Evolutionary conservation across 2,329 filamentous ascomycete genomes (phyloP), one percentile per base, ranked within the genome.

Genomic region (Stenocarpella maydis): DNA sequence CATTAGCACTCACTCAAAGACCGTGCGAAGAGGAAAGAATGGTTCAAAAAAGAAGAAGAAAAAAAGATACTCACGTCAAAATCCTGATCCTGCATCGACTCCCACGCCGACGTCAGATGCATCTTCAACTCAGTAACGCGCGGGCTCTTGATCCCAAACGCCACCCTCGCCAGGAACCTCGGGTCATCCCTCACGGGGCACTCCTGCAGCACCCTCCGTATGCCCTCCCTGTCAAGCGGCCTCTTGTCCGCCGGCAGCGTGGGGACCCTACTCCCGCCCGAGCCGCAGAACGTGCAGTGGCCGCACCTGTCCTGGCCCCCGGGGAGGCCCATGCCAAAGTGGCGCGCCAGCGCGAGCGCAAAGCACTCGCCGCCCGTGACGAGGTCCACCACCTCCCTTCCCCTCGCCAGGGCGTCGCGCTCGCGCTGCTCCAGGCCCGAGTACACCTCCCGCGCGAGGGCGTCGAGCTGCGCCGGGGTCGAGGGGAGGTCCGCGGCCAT

Each of bases 121-220:
- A 90, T 72, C 74, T 84, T 86, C 65, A 88, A 75, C 45, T 79
- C 76, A 6, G 77, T 81, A 0, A 88, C 81, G 1, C 87, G 78
- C 0, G 88, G 89, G 72, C 87, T 90, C 53, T 80, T 81, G 74
- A 91, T 90, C 0, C 89, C 89, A 74, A 90, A 91, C 0, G 88
- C 88, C 4, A 91, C 78, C 24, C 86, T 82, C 0, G 89, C 87
- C 34, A 91, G 78, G 72, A 89, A 86, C 15, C 88, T 77, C 2
- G 88, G 81, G 74, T 91, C 88, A 55, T 91, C 86, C 2, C 86
- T 80, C 1, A 84, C 82, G 0, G 77, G 73, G 15, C 85, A 83
- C 0, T 76, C 79, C 0, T 76, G 71, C 1, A 90, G 76, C 0
- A 90, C 77, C 1, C 74, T 75, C 8, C 76, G 68, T 55, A 90